Percentiles rank a stretch among this genome's conserved stretches.
Conservation (phyloP, 2,329 filamentous ascomycete genomes). For the Plectosphaerella cucumerina region DNA sequence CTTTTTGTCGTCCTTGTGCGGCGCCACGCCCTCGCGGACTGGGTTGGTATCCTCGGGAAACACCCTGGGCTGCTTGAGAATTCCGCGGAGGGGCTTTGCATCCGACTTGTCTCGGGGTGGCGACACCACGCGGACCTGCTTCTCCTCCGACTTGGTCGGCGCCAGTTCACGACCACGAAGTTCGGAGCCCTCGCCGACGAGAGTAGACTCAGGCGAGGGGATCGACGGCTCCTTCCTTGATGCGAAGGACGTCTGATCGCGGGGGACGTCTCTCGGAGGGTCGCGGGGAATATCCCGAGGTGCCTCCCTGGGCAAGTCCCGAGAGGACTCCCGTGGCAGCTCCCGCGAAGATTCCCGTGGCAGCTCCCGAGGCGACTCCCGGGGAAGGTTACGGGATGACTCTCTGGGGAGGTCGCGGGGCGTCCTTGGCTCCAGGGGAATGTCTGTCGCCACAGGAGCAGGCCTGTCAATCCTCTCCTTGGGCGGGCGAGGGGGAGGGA, state of each 20-base stretch:
- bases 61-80: conserved; percentile 78
- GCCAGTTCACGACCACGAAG: conserved; percentile 37
- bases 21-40: conserved; percentile 83
- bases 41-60: conserved; percentile 86
- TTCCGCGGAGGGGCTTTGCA: conserved; percentile 71
- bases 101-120: conserved; percentile 61
- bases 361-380: too few relatives aligned
- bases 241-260: conserved; percentile 2
- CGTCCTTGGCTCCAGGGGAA: neutral
- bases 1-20: conserved; percentile 82
- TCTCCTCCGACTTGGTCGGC: conserved; percentile 31
- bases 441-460: neutral
- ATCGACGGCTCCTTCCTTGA: conserved; percentile 14
- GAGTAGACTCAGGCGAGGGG: neutral
- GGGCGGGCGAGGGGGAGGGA: neutral
- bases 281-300: too few relatives aligned
- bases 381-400: too few relatives aligned
- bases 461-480: neutral
- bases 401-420: neutral
- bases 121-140: conserved; percentile 65
- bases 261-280: neutral
- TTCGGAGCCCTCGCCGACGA: conserved; percentile 15
- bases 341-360: too few relatives aligned
- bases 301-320: too few relatives aligned
- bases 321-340: too few relatives aligned